Conservation (phyloP, 140 eudicot species). For the Bidens hawaiensis region DNA sequence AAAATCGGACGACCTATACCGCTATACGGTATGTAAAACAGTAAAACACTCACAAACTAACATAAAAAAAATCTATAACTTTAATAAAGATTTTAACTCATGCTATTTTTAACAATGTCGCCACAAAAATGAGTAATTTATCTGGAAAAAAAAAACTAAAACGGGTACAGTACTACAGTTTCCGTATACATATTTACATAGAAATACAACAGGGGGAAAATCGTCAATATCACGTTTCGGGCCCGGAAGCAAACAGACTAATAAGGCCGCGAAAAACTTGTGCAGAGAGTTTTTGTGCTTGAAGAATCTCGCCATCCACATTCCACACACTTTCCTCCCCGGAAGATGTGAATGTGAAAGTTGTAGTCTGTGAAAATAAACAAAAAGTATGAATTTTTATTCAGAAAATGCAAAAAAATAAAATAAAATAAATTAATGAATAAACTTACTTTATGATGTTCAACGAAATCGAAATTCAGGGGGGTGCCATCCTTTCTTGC, state of each 20-base stretch:
- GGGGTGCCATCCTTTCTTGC: constrained; percentile 88
- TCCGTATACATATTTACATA: constrained; percentile 10
- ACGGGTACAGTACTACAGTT: neutral
- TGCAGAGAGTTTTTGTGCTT: constrained; percentile 83
- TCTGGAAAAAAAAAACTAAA: neutral
- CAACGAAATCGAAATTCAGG: constrained; percentile 75
- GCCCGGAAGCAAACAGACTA: constrained; percentile 86
- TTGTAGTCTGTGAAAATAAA: constrained; percentile 54
- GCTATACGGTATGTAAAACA: neutral
- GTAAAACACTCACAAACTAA: constrained; percentile 2
- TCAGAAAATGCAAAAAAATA: neutral
- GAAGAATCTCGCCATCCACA: constrained; percentile 87
- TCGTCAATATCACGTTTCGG: constrained; percentile 36
- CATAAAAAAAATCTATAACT: constrained; percentile 3
- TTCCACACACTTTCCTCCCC: constrained; percentile 93
- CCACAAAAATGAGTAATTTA: constrained; percentile 3
- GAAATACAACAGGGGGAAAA: neutral
- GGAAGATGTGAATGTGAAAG: constrained; percentile 78
- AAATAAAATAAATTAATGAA: neutral
- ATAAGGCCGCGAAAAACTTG: constrained; percentile 93
- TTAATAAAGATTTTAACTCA: neutral
- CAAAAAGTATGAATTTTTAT: neutral
- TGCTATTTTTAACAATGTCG: constrained; percentile 5
- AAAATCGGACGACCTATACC: too few relatives aligned
- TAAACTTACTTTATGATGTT: constrained; percentile 75